phyloP scores from a whole-genome alignment of 1,284 basidiomycete genomes.

The Fomitopsis pinicola region DNA sequence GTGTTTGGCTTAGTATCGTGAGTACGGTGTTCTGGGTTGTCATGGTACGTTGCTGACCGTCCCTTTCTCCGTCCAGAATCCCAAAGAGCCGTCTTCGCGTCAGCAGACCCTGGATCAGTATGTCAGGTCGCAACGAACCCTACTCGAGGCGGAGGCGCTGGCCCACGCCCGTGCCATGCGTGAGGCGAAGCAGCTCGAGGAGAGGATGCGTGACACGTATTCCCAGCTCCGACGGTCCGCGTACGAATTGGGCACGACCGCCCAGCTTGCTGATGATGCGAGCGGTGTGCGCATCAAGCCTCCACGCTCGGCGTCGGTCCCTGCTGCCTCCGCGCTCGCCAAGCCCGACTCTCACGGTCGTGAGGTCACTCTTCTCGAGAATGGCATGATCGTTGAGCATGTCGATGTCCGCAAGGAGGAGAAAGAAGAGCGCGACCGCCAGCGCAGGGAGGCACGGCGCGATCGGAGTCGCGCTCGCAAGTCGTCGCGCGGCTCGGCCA shows the following conservation, averaged over 20 bases:
- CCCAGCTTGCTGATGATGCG: slow-evolving; percentile 46
- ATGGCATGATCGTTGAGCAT: slow-evolving; percentile 83
- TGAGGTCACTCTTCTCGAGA: slow-evolving; percentile 77
- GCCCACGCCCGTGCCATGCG: slow-evolving; percentile 73
- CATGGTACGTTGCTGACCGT: slow-evolving; percentile 3
- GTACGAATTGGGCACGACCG: slow-evolving; percentile 54
- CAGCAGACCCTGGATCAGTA: slow-evolving; percentile 70
- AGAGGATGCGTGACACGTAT: slow-evolving; percentile 71
- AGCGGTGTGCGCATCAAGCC: slow-evolving; percentile 67
- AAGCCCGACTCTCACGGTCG: slow-evolving; percentile 46
- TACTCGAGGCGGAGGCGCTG: slow-evolving; percentile 71
- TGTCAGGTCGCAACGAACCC: slow-evolving; percentile 62
- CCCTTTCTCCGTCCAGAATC: slow-evolving; percentile 48
- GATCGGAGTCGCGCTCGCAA: slow-evolving; percentile 60
- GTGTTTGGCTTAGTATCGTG: slow-evolving; percentile 85
- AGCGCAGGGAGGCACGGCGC: slow-evolving; percentile 60
- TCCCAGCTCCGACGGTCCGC: slow-evolving; percentile 72
- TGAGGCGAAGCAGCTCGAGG: slow-evolving; percentile 71
- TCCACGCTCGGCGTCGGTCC: slow-evolving; percentile 39
- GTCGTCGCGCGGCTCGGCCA: slow-evolving; percentile 55
- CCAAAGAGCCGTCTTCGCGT: slow-evolving; percentile 72
- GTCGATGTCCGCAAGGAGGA: slow-evolving; percentile 81
- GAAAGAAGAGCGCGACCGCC: slow-evolving; percentile 61
- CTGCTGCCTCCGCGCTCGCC: slow-evolving; percentile 30
- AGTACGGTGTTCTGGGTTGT: slow-evolving; percentile 29